These are phyloP conservation scores for Aspergillus amoenus DNA, from an alignment of 2,329 filamentous ascomycete genomes.

Conservation along the genomic window DNA sequence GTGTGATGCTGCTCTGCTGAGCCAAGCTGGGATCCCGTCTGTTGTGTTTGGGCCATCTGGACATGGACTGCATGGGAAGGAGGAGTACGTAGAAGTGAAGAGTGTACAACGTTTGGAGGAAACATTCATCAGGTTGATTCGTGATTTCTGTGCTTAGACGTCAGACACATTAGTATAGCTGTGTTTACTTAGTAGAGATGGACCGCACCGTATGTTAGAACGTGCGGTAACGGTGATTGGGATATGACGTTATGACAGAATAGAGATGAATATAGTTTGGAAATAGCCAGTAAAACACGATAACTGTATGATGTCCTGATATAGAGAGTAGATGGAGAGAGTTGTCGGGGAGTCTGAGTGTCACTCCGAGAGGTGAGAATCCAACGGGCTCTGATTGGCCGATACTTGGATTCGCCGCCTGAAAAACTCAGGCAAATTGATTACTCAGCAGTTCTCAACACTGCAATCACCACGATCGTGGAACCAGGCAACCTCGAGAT, in stretches of 20 bases:
- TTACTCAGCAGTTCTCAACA: background rate
- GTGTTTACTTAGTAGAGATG: too few relatives aligned
- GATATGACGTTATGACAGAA: background rate
- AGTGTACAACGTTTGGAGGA: constrained; percentile 40
- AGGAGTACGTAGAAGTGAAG: constrained; percentile 51
- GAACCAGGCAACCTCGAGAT: background rate
- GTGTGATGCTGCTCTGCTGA: constrained; percentile 54
- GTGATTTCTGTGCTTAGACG: constrained; percentile 21
- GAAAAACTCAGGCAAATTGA: background rate
- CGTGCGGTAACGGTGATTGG: background rate
- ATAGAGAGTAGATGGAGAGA: too few relatives aligned
- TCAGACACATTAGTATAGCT: background rate
- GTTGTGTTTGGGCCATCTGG: constrained; percentile 51
- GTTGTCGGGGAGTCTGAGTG: too few relatives aligned
- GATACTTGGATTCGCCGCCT: background rate
- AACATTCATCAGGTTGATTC: constrained; percentile 19
- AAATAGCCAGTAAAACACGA: background rate
- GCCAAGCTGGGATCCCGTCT: constrained; percentile 45
- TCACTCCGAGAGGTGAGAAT: too few relatives aligned
- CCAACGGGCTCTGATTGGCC: background rate
- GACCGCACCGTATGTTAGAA: background rate
- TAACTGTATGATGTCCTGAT: too few relatives aligned
- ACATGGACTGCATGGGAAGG: constrained; percentile 51
- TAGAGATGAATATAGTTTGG: background rate
- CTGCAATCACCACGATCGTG: background rate